Evolutionary conservation across 1,139 yeast species (phyloP), one percentile per base, ranked within the genome.

Genomic region (Candida smagusa): DNA sequence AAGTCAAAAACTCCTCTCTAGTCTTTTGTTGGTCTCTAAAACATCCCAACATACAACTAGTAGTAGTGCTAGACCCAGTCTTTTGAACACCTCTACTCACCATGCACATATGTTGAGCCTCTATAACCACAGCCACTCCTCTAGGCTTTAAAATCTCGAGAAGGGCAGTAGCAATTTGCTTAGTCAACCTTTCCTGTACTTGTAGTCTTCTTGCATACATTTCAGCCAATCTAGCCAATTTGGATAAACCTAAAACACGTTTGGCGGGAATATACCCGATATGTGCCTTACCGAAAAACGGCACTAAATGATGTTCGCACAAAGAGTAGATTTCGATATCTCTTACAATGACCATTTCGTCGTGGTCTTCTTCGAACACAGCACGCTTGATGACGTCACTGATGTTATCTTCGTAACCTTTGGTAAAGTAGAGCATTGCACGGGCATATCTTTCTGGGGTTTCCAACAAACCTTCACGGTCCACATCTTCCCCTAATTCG

Each of bases 71-170:
- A 13, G 96, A 84, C 1, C 97, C 97, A 0, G 96, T 81, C 63
- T 92, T 94, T 60, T 92, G 97, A 19, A 92, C 89, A 35, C 99
- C 99, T 57, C 99, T 79, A 61, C 95, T 88, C 24, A 90, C 97
- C 99, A 92, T 92, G 63, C 99, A 92, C 98, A 94, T 92, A 59
- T 92, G 99, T 7, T 94, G 80, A 22, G 97, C 97, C 62, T 92
- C 98, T 56, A 92, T 89, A 19, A 92, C 97, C 29, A 92, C 98
- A 0, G 97, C 98, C 9, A 92, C 98, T 39, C 98, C 98, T 52
- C 92, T 76, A 12, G 99, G 98, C 56, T 84, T 83, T 52, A 92
- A 71, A 44, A 90, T 86, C 55, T 89, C 97, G 61, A 84, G 81
- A 36, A 92, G 64, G 0, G 98, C 97, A 86, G 89, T 87, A 30